Evolutionary conservation across 2,329 filamentous ascomycete species (phyloP).

Genomic region (Cadophora sp.): DNA sequence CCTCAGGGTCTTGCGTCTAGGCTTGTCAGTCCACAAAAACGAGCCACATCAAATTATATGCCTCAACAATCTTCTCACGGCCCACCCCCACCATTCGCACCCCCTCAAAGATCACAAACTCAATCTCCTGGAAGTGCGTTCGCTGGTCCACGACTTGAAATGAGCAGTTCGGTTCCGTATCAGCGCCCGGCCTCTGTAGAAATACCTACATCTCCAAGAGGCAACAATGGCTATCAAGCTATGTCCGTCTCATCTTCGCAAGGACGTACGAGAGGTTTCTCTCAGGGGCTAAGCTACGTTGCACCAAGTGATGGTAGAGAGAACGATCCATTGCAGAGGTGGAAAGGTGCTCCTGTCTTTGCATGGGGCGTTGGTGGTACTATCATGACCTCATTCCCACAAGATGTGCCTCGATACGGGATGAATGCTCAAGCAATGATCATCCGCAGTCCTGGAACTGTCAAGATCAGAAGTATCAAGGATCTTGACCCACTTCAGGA

Average conservation of each 20-base stretch:
- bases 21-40: slow-evolving; percentile 60
- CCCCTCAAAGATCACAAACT: slow-evolving; percentile 66
- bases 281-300: slow-evolving; percentile 63
- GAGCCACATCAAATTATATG: slow-evolving; percentile 57
- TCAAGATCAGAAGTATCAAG: slow-evolving; percentile 78
- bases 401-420: slow-evolving; percentile 84
- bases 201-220: slow-evolving; percentile 38
- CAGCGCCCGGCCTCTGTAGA: slow-evolving; percentile 60
- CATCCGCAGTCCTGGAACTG: slow-evolving; percentile 80
- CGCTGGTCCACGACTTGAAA: slow-evolving; percentile 53
- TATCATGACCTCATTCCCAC: slow-evolving; percentile 85
- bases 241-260: slow-evolving; percentile 25
- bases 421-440: slow-evolving; percentile 74
- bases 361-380: slow-evolving; percentile 87
- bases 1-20: slow-evolving; percentile 49
- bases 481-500: slow-evolving; percentile 76
- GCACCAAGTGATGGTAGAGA: slow-evolving; percentile 70
- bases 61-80: slow-evolving; percentile 46
- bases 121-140: slow-evolving; percentile 65
- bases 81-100: slow-evolving; percentile 50
- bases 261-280: slow-evolving; percentile 57
- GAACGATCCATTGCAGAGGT: slow-evolving; percentile 81
- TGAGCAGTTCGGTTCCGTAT: slow-evolving; percentile 48
- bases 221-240: slow-evolving; percentile 27
- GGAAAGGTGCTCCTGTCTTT: slow-evolving; percentile 89